A percentile compares a stretch with the other conserved stretches of the same genome.
Conservation (phyloP, 2,329 filamentous ascomycete genomes). For the Lasiodiplodia sp. region DNA sequence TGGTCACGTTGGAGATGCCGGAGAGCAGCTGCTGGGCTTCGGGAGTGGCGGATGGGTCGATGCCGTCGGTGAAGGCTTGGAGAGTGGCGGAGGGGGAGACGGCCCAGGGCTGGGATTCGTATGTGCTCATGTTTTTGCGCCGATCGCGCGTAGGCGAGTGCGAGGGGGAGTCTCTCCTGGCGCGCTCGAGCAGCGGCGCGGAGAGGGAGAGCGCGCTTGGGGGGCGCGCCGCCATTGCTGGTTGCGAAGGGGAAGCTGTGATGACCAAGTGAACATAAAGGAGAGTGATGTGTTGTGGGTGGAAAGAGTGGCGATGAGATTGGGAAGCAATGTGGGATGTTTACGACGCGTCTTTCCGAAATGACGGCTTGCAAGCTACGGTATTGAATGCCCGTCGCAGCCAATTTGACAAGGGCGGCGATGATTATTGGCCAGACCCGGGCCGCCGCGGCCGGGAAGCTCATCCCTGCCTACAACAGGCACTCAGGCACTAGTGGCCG, state of each 20-base stretch:
- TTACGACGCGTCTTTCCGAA: constrained; percentile 39
- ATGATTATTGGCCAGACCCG: neutral
- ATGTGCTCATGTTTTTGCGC: constrained; percentile 26
- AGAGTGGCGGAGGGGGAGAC: constrained; percentile 50
- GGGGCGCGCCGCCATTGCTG: constrained; percentile 44
- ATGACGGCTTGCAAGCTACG: constrained; percentile 27
- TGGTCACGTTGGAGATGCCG: constrained; percentile 69
- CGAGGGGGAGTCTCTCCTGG: constrained; percentile 25
- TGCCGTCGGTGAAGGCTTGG: constrained; percentile 52
- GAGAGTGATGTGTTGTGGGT: constrained; percentile 46
- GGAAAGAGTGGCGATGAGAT: constrained; percentile 29
- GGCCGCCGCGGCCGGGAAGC: neutral
- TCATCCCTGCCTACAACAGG: too few species aligned
- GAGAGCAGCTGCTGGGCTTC: constrained; percentile 51
- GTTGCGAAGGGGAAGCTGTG: constrained; percentile 32
- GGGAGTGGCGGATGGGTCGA: constrained; percentile 52
- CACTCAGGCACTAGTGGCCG: neutral
- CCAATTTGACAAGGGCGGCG: constrained; percentile 1
- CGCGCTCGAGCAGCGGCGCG: constrained; percentile 26
- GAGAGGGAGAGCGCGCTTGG: constrained; percentile 36
- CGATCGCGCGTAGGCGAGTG: constrained; percentile 30
- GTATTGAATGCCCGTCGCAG: neutral
- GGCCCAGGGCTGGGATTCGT: constrained; percentile 33
- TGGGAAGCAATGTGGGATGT: constrained; percentile 35
- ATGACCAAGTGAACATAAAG: constrained; percentile 28